phyloP scores from a whole-genome alignment of 2,329 filamentous ascomycete species.

The Sporothrix mexicana region DNA sequence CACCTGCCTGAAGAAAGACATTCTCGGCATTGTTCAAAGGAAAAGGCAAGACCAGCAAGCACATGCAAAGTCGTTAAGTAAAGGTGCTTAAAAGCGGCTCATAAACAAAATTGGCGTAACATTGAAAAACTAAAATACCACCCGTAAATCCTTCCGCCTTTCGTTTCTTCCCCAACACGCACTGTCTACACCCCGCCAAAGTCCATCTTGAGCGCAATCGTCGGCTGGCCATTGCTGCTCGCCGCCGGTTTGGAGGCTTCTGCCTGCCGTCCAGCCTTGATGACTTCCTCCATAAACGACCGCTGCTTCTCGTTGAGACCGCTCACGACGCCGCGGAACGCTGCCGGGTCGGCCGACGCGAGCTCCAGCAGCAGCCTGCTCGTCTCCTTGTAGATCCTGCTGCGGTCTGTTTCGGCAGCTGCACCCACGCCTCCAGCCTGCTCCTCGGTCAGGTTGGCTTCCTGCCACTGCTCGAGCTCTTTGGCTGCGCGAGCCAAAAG shows the following conservation, averaged over 20 bases:
- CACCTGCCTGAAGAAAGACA: no score
- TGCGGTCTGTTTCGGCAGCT: conserved; percentile 48
- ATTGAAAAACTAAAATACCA: not conserved
- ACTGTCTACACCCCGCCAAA: conserved; percentile 61
- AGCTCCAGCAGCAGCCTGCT: conserved; percentile 79
- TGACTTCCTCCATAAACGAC: conserved; percentile 78
- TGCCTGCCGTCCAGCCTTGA: conserved; percentile 65
- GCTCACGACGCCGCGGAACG: conserved; percentile 76
- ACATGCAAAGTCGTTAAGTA: no score
- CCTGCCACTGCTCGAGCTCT: conserved; percentile 50
- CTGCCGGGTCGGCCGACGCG: conserved; percentile 72
- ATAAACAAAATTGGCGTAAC: not conserved
- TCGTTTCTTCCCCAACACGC: not conserved
- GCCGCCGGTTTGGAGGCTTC: conserved; percentile 39
- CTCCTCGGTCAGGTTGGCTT: conserved; percentile 24
- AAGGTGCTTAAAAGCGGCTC: no score
- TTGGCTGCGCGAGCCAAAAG: conserved; percentile 74
- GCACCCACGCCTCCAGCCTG: conserved; percentile 40
- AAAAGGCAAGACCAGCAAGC: no score
- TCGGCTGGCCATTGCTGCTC: conserved; percentile 66
- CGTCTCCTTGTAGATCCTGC: conserved; percentile 70
- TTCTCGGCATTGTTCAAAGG: no score
- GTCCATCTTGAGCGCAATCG: conserved; percentile 93
- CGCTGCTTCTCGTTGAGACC: conserved; percentile 74
- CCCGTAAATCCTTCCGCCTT: not conserved